These are phyloP conservation scores for Drechslerella stenobrocha DNA, from an alignment of 2,329 filamentous ascomycete species.

Conservation along the genomic window DNA sequence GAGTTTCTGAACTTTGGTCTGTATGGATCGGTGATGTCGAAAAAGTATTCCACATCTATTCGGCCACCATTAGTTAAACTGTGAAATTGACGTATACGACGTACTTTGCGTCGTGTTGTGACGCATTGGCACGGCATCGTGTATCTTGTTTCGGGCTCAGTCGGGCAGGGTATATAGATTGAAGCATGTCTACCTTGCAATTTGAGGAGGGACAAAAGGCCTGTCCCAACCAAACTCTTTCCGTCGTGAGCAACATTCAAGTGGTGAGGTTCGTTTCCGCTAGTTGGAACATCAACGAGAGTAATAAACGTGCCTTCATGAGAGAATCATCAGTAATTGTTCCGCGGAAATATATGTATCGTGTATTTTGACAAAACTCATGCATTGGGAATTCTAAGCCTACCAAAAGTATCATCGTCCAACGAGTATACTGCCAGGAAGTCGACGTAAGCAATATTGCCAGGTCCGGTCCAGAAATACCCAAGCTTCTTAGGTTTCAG, in stretches of 20 bases:
- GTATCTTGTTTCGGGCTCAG: too few relatives aligned
- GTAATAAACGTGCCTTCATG: conserved; percentile 59
- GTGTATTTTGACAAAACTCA: conserved; percentile 66
- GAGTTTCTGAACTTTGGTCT: conserved; percentile 64
- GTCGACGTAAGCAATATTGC: conserved; percentile 65
- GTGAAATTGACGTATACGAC: too few relatives aligned
- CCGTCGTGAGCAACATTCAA: conserved; percentile 62
- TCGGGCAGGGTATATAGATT: background rate
- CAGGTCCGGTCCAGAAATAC: conserved; percentile 67
- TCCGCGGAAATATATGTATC: too few relatives aligned
- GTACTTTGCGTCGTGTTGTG: too few relatives aligned
- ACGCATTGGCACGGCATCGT: too few relatives aligned
- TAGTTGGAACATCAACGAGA: conserved; percentile 64
- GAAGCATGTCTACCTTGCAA: conserved; percentile 56
- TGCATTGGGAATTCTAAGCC: conserved; percentile 54
- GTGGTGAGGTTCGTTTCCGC: conserved; percentile 66
- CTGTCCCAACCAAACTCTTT: conserved; percentile 64
- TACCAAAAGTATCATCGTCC: conserved; percentile 60
- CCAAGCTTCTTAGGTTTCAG: conserved; percentile 69
- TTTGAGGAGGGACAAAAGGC: conserved; percentile 64
- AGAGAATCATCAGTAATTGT: background rate
- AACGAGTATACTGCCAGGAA: conserved; percentile 65
- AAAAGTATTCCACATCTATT: conserved; percentile 60
- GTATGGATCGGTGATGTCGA: conserved; percentile 65
- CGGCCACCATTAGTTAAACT: too few relatives aligned